Percentiles rank a stretch among this genome's conserved stretches.
phyloP scores from a whole-genome alignment of 2,329 filamentous ascomycete species.

The Fusarium sp. region DNA sequence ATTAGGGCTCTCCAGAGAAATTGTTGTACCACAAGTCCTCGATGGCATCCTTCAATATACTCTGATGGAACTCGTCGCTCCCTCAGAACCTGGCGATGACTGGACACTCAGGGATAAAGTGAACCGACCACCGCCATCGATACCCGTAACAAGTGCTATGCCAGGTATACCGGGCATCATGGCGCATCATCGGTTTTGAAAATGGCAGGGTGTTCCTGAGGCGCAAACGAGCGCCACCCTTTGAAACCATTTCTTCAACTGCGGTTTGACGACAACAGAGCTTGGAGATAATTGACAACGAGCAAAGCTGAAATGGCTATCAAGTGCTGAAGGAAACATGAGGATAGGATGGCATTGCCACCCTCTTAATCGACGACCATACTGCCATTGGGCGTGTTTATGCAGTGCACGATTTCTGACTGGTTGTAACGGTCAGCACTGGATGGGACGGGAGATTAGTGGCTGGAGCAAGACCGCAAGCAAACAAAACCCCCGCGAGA shows the following conservation, averaged over 20 bases:
- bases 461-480: slow-evolving; percentile 45
- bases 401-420: slow-evolving; percentile 48
- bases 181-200: slow-evolving; percentile 45
- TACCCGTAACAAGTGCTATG: slow-evolving; percentile 50
- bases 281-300: slow-evolving; percentile 41
- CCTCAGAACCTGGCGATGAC: slow-evolving; percentile 54
- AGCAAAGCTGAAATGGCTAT: slow-evolving; percentile 25
- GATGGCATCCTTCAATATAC: slow-evolving; percentile 63
- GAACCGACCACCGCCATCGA: slow-evolving; percentile 46
- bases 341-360: slow-evolving; percentile 32
- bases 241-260: slow-evolving; percentile 21
- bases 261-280: slow-evolving; percentile 25
- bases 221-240: slow-evolving; percentile 24
- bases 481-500: slow-evolving; percentile 49
- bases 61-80: slow-evolving; percentile 60
- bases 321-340: slow-evolving; percentile 31
- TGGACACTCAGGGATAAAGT: slow-evolving; percentile 56
- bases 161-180: slow-evolving; percentile 46
- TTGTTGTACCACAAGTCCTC: slow-evolving; percentile 61
- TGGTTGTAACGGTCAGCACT: slow-evolving; percentile 44
- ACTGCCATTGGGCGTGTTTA: slow-evolving; percentile 43
- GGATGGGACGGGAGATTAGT: slow-evolving; percentile 49
- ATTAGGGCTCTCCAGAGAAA: slow-evolving; percentile 55
- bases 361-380: slow-evolving; percentile 38
- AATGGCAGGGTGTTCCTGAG: slow-evolving; percentile 30